A percentile compares a stretch with the other conserved stretches of the same genome.
These are phyloP conservation scores for Angomonas ambiguus DNA, from an alignment of 208 protist genomes.

Conservation along the genomic window DNA sequence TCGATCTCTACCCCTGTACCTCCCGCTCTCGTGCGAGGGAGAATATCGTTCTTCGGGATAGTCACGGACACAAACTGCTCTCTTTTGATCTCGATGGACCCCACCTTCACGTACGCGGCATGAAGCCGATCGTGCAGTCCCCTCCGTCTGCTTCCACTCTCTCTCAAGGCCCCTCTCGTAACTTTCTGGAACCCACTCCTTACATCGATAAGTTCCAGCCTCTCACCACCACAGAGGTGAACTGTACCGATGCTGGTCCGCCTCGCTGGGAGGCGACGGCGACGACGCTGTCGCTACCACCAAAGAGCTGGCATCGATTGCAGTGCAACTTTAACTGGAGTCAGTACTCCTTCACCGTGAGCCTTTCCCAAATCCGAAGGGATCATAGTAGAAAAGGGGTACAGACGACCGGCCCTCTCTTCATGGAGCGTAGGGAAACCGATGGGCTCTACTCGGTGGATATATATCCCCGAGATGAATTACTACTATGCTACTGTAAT, in stretches of 20 bases:
- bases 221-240: background rate
- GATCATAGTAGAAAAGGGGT: background rate
- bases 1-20: constrained; percentile 28
- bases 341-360: constrained; percentile 12
- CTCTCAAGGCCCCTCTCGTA: background rate
- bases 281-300: constrained; percentile 4
- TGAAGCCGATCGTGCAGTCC: background rate
- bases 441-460: constrained; percentile 26
- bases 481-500: constrained; percentile 48
- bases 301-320: constrained; percentile 20
- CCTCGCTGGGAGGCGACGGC: background rate
- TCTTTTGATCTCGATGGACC: constrained; percentile 18
- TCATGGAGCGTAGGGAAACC: constrained; percentile 23
- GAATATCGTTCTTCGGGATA: constrained; percentile 17
- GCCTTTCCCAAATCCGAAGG: constrained; percentile 2
- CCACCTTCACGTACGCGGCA: constrained; percentile 13
- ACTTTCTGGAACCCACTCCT: constrained; percentile 11
- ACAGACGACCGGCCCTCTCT: background rate
- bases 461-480: constrained; percentile 24
- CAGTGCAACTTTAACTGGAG: constrained; percentile 18
- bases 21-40: background rate
- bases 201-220: background rate
- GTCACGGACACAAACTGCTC: constrained; percentile 18
- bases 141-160: background rate
- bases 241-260: background rate